phyloP scores from a whole-genome alignment of 1,284 basidiomycete genomes.

The Bjerkandera adusta region DNA sequence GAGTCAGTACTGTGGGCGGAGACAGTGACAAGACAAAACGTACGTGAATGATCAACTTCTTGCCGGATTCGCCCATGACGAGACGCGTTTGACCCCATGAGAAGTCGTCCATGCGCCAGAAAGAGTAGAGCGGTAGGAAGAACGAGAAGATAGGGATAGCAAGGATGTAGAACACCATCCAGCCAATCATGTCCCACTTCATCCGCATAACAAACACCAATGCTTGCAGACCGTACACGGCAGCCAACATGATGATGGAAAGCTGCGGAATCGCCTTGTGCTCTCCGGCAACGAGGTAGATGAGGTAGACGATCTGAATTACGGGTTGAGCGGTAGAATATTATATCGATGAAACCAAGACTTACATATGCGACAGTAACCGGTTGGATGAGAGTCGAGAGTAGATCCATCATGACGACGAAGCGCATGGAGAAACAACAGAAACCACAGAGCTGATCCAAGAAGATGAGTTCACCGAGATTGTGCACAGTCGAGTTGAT shows the following conservation, averaged over 20 bases:
- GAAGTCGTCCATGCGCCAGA: slow-evolving; percentile 99
- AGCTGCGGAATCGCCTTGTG: slow-evolving; percentile 69
- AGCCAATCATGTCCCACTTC: slow-evolving; percentile 95
- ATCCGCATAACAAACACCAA: slow-evolving; percentile 83
- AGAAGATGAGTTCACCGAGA: slow-evolving; percentile 87
- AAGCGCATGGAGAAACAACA: slow-evolving; percentile 99
- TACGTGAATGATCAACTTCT: slow-evolving; percentile 93
- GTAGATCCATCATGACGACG: slow-evolving; percentile 92
- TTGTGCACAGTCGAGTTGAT: slow-evolving; percentile 99
- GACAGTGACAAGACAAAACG: slow-evolving; percentile 22
- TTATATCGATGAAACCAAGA: slow-evolving; percentile 21
- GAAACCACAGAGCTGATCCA: slow-evolving; percentile 95
- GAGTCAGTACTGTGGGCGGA: slow-evolving; percentile 12
- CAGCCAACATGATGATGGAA: slow-evolving; percentile 89
- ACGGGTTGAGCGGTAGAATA: slow-evolving; percentile 16
- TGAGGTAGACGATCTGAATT: slow-evolving; percentile 85
- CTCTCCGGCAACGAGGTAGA: slow-evolving; percentile 71
- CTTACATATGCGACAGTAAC: slow-evolving; percentile 93
- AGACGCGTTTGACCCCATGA: slow-evolving; percentile 96
- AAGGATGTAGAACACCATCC: slow-evolving; percentile 96
- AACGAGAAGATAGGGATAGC: slow-evolving; percentile 93
- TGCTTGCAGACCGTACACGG: slow-evolving; percentile 91
- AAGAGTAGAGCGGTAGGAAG: slow-evolving; percentile 92
- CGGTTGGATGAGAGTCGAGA: slow-evolving; percentile 86
- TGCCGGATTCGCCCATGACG: slow-evolving; percentile 92